phyloP scores from a whole-genome alignment of 2,329 filamentous ascomycete species.

The Colletotrichum lentis region DNA sequence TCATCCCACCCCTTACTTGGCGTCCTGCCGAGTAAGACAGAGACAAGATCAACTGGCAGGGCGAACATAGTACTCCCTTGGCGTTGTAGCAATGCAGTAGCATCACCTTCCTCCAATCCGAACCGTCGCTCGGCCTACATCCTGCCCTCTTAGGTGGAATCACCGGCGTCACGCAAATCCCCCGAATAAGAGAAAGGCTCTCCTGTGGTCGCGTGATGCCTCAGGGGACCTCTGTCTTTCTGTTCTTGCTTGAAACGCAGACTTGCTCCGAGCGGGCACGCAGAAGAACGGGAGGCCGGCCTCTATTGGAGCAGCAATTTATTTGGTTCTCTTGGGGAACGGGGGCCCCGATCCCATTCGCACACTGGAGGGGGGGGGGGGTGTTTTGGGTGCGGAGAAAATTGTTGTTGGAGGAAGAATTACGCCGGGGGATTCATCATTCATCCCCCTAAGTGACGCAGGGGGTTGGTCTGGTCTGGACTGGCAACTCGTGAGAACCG shows the following conservation, averaged over 20 bases:
- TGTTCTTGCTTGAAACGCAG: background rate
- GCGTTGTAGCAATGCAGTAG: background rate
- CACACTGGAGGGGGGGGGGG: background rate
- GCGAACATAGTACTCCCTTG: background rate
- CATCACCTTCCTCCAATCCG: conserved; percentile 1
- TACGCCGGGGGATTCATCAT: background rate
- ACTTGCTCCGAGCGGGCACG: background rate
- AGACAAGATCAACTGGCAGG: background rate
- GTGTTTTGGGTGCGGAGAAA: conserved; percentile 24
- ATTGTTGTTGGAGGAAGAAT: conserved; percentile 33
- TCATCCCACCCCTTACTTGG: background rate
- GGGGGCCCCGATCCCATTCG: conserved; percentile 7
- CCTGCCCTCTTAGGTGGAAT: conserved; percentile 3
- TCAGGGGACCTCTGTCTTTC: background rate
- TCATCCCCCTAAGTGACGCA: background rate
- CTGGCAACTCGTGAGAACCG: background rate
- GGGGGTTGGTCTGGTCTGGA: background rate
- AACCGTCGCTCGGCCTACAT: fast-evolving
- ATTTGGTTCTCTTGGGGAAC: conserved; percentile 3
- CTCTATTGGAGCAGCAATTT: conserved; percentile 28
- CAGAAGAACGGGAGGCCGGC: background rate
- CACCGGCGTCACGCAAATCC: background rate
- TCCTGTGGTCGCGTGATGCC: background rate
- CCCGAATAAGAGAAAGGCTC: conserved; percentile 13
- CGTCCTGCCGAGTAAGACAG: conserved; percentile 12